Percentiles rank a stretch among this genome's conserved stretches.
Conservation (phyloP, 1,284 basidiomycete genomes). For the Trichosporon asahii region DNA sequence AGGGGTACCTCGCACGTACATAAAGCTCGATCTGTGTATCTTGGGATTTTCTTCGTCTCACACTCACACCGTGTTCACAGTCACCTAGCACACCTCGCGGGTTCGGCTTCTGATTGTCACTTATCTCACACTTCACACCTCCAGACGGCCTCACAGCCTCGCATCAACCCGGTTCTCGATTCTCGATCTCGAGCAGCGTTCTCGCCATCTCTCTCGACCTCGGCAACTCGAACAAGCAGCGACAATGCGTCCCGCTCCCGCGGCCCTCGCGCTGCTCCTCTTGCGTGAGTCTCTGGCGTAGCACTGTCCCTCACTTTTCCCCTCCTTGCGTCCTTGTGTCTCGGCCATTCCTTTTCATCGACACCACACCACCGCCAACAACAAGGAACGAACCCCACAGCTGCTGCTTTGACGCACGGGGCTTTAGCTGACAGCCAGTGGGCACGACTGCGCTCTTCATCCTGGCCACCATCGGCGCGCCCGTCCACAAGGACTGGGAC, state of each 20-base stretch:
- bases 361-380: not conserved
- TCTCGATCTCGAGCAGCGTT: not conserved
- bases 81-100: too few relatives aligned
- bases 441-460: not conserved
- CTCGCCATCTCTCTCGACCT: not conserved
- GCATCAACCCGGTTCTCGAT: not conserved
- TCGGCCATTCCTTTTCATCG: not conserved
- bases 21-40: not conserved
- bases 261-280: not conserved
- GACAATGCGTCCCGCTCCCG: not conserved
- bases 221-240: not conserved
- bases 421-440: not conserved
- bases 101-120: not conserved
- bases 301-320: not conserved
- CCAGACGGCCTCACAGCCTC: not conserved
- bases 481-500: not conserved
- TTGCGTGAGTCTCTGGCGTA: not conserved
- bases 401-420: not conserved
- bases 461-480: not conserved
- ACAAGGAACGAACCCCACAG: not conserved
- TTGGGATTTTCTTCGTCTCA: not conserved
- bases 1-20: not conserved
- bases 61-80: not conserved
- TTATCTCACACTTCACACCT: not conserved
- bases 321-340: not conserved